A percentile compares a stretch with the other conserved stretches of the same genome.
These are phyloP conservation scores for Globisporangium okanoganense DNA, from an alignment of 352 stramenopile genomes.

Conservation along the genomic window DNA sequence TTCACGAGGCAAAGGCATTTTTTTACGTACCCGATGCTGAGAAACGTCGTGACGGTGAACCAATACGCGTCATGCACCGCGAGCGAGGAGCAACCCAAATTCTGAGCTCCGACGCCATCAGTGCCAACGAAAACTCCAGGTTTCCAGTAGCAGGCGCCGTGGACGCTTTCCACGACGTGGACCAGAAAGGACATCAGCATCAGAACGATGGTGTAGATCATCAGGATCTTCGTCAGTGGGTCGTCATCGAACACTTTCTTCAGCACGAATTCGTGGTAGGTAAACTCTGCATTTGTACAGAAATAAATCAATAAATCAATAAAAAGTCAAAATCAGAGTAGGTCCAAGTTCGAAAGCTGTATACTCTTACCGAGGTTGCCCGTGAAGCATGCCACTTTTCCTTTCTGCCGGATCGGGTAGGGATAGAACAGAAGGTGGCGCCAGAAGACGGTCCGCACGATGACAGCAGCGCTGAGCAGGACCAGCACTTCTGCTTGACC, in stretches of 20 bases:
- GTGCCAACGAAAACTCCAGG: too few species aligned
- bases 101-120: constrained; percentile 7
- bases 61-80: constrained; percentile 34
- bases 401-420: constrained; percentile 66
- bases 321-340: background rate
- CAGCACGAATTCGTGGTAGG: constrained; percentile 62
- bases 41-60: constrained; percentile 43
- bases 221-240: constrained; percentile 38
- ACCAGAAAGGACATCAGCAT: constrained; percentile 37
- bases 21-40: constrained; percentile 33
- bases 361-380: constrained; percentile 36
- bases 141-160: constrained; percentile 31
- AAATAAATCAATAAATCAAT: too few species aligned
- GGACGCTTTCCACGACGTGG: constrained; percentile 44
- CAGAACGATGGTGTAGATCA: constrained; percentile 23
- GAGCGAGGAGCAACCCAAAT: constrained; percentile 29
- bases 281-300: constrained; percentile 36
- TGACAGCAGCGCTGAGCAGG: constrained; percentile 34
- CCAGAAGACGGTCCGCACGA: constrained; percentile 48
- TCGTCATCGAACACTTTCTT: constrained; percentile 69
- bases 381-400: constrained; percentile 60
- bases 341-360: background rate
- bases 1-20: background rate
- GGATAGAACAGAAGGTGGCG: constrained; percentile 55
- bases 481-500: constrained; percentile 30